These are phyloP conservation scores for Plasmodium vivax DNA, from an alignment of 169 alveolate species.

Conservation along the genomic window DNA sequence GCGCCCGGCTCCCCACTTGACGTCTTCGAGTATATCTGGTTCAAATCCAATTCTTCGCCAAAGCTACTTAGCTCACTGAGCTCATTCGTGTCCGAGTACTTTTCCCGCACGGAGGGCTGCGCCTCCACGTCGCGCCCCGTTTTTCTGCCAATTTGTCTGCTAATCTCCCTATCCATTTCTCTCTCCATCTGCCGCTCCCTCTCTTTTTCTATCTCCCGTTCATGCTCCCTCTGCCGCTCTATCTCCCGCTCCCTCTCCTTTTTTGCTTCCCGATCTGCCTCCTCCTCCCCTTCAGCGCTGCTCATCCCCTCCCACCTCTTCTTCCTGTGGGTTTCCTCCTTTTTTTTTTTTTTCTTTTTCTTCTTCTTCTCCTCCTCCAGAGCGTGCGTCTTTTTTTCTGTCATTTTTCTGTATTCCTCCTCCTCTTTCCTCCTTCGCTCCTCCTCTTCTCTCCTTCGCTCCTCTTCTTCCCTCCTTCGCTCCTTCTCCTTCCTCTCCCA, in stretches of 20 bases:
- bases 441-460: not conserved
- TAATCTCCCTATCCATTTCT: not conserved
- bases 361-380: not conserved
- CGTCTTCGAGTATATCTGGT: conserved; percentile 15
- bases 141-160: not conserved
- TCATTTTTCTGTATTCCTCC: no score
- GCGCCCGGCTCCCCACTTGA: conserved; percentile 10
- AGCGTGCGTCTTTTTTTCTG: not conserved
- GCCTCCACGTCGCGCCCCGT: not conserved
- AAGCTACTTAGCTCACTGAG: conserved; percentile 4
- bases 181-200: not conserved
- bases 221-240: not conserved
- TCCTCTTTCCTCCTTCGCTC: not conserved
- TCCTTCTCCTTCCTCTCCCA: conserved; percentile 34
- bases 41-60: conserved; percentile 50
- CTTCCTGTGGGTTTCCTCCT: not conserved
- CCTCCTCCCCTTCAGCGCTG: not conserved
- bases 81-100: conserved; percentile 1
- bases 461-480: not conserved
- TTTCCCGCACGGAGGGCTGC: not conserved
- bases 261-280: not conserved
- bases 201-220: not conserved
- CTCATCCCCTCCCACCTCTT: not conserved
- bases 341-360: not conserved
- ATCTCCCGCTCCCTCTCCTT: not conserved